Conservation (phyloP, 1,284 basidiomycete species). For the Anthracocystis setariae region DNA sequence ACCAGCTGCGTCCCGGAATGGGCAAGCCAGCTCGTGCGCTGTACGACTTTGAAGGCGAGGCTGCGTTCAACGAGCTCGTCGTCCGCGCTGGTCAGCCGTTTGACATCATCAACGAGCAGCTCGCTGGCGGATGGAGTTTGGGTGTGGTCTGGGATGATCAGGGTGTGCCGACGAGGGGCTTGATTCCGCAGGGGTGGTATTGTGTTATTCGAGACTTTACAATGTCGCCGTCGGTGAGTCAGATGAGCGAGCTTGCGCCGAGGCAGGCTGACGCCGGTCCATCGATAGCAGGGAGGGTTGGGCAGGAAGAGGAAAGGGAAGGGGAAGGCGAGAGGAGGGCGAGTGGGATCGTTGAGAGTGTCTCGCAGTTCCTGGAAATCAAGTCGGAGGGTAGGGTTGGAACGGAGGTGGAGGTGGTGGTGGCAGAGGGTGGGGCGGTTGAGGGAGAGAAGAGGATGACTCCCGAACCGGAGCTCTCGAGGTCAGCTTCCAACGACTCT, state of each 20-base stretch:
- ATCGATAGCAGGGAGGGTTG: conserved; percentile 1
- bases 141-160: conserved; percentile 41
- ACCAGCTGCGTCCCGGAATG: conserved; percentile 28
- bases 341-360: not conserved
- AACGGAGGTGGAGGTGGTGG: not conserved
- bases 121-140: conserved; percentile 59
- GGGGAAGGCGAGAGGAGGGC: not conserved
- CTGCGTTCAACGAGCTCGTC: conserved; percentile 56
- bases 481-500: not conserved
- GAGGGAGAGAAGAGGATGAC: not conserved
- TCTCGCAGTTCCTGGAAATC: conserved; percentile 4
- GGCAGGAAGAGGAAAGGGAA: not conserved
- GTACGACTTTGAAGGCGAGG: conserved; percentile 56
- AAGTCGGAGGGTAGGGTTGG: not conserved
- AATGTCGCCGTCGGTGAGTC: conserved; percentile 21
- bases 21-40: conserved; percentile 54
- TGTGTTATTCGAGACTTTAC: conserved; percentile 55
- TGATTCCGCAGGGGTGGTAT: conserved; percentile 59
- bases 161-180: conserved; percentile 40
- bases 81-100: conserved; percentile 52
- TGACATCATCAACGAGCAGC: conserved; percentile 54
- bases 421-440: not conserved
- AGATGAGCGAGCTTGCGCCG: conserved; percentile 9
- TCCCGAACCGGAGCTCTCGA: not conserved
- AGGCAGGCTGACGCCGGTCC: not conserved